Conservation (phyloP, 2,329 filamentous ascomycete genomes). For the Cyphellophora europaea region DNA sequence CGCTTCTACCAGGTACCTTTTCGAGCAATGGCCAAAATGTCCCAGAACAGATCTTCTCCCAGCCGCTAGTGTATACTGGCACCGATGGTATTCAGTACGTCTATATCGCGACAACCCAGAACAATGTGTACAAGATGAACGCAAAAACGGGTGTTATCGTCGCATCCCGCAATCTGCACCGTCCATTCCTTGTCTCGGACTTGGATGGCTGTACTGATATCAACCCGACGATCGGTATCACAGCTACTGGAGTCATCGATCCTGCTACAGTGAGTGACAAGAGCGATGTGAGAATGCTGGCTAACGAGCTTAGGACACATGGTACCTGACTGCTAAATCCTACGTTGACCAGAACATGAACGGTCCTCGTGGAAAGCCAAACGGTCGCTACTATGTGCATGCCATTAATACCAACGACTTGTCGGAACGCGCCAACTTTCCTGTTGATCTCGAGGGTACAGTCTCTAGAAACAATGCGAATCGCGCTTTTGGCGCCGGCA, state of each 20-base stretch:
- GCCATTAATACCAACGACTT: slow-evolving; percentile 31
- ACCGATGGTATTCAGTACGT: slow-evolving; percentile 41
- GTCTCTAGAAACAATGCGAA: slow-evolving; percentile 36
- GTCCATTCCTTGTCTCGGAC: slow-evolving; percentile 42
- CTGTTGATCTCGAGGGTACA: slow-evolving; percentile 38
- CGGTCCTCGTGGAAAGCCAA: slow-evolving; percentile 23
- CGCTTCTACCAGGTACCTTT: slow-evolving; percentile 43
- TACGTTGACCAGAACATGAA: slow-evolving; percentile 33
- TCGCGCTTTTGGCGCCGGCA: slow-evolving; percentile 44
- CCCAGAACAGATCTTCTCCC: slow-evolving; percentile 44
- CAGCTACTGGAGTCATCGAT: slow-evolving; percentile 43
- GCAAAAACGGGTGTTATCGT: slow-evolving; percentile 32
- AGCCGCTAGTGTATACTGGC: slow-evolving; percentile 45
- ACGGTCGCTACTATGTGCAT: slow-evolving; percentile 32
- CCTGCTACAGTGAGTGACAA: slow-evolving; percentile 26
- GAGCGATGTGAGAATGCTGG: background rate
- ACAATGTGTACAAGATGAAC: slow-evolving; percentile 27
- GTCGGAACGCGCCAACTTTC: slow-evolving; percentile 33
- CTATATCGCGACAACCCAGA: slow-evolving; percentile 46
- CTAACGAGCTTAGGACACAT: slow-evolving; percentile 26
- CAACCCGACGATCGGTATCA: slow-evolving; percentile 38
- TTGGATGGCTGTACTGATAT: slow-evolving; percentile 40
- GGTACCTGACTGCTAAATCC: slow-evolving; percentile 42
- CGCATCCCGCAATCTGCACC: slow-evolving; percentile 28
- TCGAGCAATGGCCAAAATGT: slow-evolving; percentile 24